A percentile compares a stretch with the other conserved stretches of the same genome.
Conservation (phyloP, 163 green algal species). For the Scenedesmus sp. region DNA sequence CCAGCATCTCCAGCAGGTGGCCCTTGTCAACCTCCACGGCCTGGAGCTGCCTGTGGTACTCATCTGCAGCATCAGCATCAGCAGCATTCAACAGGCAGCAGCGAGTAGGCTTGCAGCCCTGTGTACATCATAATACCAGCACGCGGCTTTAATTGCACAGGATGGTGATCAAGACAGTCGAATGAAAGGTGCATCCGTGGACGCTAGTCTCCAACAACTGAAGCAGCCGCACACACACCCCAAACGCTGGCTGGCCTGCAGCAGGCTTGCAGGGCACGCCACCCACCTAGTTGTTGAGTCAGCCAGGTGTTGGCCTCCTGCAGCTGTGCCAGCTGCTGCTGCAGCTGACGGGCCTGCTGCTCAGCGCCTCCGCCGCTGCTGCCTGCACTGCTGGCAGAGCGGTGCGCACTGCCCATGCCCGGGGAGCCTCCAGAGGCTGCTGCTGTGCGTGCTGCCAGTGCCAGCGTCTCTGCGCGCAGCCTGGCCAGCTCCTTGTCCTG, state of each 20-base stretch:
- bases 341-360: background rate
- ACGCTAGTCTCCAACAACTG: too few relatives aligned
- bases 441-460: conserved; percentile 58
- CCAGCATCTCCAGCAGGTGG: conserved; percentile 68
- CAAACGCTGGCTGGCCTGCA: background rate
- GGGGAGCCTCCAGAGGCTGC: background rate
- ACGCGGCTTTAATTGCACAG: background rate
- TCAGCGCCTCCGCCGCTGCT: conserved; percentile 11
- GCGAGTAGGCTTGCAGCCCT: too few relatives aligned
- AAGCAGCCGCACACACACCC: too few relatives aligned
- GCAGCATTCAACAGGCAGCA: background rate
- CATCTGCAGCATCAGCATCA: conserved; percentile 39
- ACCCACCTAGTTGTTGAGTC: conserved; percentile 51
- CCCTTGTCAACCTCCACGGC: conserved; percentile 63
- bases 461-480: conserved; percentile 62
- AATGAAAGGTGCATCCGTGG: too few relatives aligned
- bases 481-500: conserved; percentile 67
- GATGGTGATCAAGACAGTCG: too few relatives aligned
- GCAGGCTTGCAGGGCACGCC: background rate
- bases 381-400: background rate
- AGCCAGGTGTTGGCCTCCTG: conserved; percentile 36
- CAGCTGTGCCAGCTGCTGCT: conserved; percentile 53
- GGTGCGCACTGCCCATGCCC: conserved; percentile 7
- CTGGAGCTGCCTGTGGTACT: conserved; percentile 39
- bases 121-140: too few relatives aligned